These are phyloP conservation scores for Phaseolus coccineus DNA, from an alignment of 331 rosid genomes.

Conservation along the genomic window DNA sequence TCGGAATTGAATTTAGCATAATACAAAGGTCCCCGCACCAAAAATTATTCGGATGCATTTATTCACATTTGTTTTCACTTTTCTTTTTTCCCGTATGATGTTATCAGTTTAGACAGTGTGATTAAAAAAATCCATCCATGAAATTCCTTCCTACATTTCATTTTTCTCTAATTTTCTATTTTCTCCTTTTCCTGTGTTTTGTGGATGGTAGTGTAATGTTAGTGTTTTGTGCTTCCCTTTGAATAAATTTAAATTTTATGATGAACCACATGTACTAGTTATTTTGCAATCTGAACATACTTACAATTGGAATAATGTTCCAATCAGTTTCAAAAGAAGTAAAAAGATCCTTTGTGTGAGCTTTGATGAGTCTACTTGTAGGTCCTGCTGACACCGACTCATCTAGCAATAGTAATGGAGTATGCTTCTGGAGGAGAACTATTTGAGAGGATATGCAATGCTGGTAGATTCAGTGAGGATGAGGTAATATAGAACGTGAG, in stretches of 20 bases:
- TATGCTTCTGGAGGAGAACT: conserved; percentile 92
- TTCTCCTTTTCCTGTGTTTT: background rate
- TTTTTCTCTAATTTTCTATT: background rate
- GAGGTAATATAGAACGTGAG: conserved; percentile 62
- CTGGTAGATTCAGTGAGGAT: conserved; percentile 85
- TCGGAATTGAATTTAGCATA: conserved; percentile 15
- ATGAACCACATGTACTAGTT: background rate
- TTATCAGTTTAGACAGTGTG: background rate
- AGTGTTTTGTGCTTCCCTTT: background rate
- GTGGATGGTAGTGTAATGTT: background rate
- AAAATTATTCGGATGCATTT: background rate
- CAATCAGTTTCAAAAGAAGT: background rate
- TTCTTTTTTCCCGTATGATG: background rate
- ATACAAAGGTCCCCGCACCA: background rate
- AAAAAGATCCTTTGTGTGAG: conserved; percentile 10
- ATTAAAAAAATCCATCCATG: background rate
- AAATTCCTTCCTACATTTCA: background rate
- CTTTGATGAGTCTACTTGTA: conserved; percentile 50
- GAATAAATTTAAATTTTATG: background rate
- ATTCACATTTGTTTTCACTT: background rate
- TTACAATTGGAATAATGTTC: background rate
- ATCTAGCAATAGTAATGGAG: conserved; percentile 90
- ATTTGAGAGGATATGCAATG: conserved; percentile 75
- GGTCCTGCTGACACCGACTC: conserved; percentile 86
- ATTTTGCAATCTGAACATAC: background rate